Conservation (phyloP, 768 basidiomycete species). For the Stropharia rugosoannulata region DNA sequence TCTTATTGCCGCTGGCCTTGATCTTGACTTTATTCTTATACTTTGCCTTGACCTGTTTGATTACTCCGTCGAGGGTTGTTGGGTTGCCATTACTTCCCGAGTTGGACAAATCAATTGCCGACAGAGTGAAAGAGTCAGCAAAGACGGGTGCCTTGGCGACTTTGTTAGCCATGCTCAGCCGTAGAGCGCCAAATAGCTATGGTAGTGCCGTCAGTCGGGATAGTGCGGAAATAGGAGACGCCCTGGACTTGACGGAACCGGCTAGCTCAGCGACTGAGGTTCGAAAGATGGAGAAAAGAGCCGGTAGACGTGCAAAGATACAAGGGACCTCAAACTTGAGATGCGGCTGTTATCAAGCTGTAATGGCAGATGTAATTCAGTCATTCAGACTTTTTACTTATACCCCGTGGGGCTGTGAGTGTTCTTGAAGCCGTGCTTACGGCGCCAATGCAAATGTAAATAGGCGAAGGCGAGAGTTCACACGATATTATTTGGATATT, state of each 20-base stretch:
- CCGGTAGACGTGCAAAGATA: conserved; percentile 29
- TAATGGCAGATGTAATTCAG: conserved; percentile 19
- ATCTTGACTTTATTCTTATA: conserved; percentile 75
- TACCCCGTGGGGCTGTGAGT: conserved; percentile 27
- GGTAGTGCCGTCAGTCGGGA: conserved; percentile 42
- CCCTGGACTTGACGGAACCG: conserved; percentile 33
- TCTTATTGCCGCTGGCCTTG: conserved; percentile 89
- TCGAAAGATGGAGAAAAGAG: conserved; percentile 57
- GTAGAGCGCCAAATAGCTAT: conserved; percentile 62
- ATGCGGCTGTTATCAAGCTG: conserved; percentile 21
- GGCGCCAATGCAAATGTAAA: too few relatives aligned
- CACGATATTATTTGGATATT: too few relatives aligned
- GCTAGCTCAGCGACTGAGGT: conserved; percentile 56
- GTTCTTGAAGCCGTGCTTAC: too few relatives aligned
- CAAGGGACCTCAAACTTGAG: conserved; percentile 13
- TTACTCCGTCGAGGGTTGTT: conserved; percentile 76
- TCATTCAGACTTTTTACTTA: conserved; percentile 11
- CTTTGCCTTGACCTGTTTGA: conserved; percentile 83
- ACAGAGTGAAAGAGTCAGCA: conserved; percentile 72
- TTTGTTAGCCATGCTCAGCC: conserved; percentile 63
- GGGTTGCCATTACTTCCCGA: conserved; percentile 78
- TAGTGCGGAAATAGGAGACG: conserved; percentile 31
- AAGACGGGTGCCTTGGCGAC: conserved; percentile 54
- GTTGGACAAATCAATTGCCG: conserved; percentile 64
- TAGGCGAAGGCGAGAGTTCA: too few relatives aligned